phyloP scores from a whole-genome alignment of 495 filamentous ascomycete genomes.

The Hypoxylon lenormandii region DNA sequence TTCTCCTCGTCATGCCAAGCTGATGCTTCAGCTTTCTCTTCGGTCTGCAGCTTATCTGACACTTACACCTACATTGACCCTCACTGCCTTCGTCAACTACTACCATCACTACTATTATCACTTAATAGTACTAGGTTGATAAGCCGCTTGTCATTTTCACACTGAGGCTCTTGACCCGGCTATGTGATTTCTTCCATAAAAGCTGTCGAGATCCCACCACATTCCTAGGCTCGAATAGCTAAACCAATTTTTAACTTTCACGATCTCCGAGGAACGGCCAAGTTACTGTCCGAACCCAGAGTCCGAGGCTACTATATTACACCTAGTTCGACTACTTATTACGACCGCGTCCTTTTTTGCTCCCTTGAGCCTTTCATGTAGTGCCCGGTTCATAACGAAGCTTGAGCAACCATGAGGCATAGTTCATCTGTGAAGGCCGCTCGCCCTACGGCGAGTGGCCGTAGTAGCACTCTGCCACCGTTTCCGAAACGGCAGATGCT shows the following conservation, averaged over 20 bases:
- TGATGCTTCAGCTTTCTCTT: slow-evolving; percentile 30
- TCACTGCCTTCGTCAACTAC: slow-evolving; percentile 30
- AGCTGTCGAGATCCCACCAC: slow-evolving; percentile 6
- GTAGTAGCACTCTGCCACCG: slow-evolving; percentile 51
- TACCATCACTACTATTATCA: slow-evolving; percentile 33
- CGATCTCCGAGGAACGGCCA: slow-evolving; percentile 1
- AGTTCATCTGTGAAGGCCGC: slow-evolving; percentile 38
- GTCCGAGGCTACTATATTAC: slow-evolving; percentile 18
- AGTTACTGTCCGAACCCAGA: slow-evolving; percentile 3
- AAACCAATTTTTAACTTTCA: slow-evolving; percentile 3
- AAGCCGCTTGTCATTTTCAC: slow-evolving; percentile 21
- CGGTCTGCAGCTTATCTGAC: slow-evolving; percentile 42
- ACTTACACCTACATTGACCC: not conserved
- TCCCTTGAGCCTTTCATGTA: slow-evolving; percentile 40
- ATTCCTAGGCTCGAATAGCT: not conserved
- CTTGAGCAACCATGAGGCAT: slow-evolving; percentile 41
- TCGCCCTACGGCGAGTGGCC: slow-evolving; percentile 28
- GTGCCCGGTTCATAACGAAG: slow-evolving; percentile 16
- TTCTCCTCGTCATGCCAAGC: slow-evolving; percentile 28
- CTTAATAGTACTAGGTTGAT: slow-evolving; percentile 32
- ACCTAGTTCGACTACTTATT: not conserved
- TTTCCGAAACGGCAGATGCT: slow-evolving; percentile 73
- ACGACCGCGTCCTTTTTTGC: slow-evolving; percentile 1
- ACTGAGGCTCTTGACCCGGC: slow-evolving; percentile 1
- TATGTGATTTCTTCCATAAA: slow-evolving; percentile 27